Evolutionary conservation across 768 basidiomycete species (phyloP), one percentile per base, ranked within the genome.

Genomic region (Mycena galericulata): DNA sequence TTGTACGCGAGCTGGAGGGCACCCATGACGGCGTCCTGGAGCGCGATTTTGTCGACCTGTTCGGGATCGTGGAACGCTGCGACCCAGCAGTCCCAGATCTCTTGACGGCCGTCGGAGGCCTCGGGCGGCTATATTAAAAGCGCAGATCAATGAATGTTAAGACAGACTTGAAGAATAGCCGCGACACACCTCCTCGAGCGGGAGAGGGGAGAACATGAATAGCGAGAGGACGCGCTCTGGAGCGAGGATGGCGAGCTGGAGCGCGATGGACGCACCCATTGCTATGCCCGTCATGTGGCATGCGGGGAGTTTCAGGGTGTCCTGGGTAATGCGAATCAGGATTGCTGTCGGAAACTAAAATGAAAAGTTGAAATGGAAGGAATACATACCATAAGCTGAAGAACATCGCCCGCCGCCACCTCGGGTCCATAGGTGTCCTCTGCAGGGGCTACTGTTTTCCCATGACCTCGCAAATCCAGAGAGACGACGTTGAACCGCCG

Each of bases 401-500:
- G 7, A 22, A 46, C 20, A 24, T 46, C 45, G 3, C 7, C 3
- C 22, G 45, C 45, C 45, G n/a, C 45, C 22, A 7, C 22, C 45
- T 46, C 45, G 5, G 14, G 45, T 8, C 75, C 70, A 65, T 72
- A 83, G n/a, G 64, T 64, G 12, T 70, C 51, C 18, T 74, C 74
- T 2, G 80, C 75, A 7, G 55, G 29, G 4, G 78, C 80, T 22
- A 62, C 62, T 4, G 81, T 82, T 7, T 72, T 69, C 0, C 82
- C 82, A 70, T 82, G 79, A 38, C 74, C 68, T 34, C 81, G 67
- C 27, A 75, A 68, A 57, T 84, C 82, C 10, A 81, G 50, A n/a
- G 74, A 75, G 30, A 84, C 65, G 8, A 82, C 73, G 58, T 83
- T 84, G 72, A 80, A 83, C 18, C 81, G 73, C 40, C 82, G 73